Evolutionary conservation across 805 yeast species (phyloP), one percentile per base, ranked within the genome.

Genomic region (Teunomyces barrocoloradensis): DNA sequence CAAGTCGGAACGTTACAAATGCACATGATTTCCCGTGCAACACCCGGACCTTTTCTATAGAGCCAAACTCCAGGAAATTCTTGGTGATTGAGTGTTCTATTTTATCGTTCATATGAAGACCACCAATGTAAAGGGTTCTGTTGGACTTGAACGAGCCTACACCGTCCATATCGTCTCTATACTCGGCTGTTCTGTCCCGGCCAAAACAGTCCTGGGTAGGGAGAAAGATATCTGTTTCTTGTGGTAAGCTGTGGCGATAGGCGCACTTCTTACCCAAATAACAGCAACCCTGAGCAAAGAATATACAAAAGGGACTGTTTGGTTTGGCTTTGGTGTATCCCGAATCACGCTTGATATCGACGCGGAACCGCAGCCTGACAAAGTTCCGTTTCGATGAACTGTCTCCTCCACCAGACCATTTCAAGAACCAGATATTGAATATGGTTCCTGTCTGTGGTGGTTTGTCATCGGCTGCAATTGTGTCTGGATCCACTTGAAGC

Each of bases 101-200:
- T 40, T 59, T 68, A 17, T 64, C 61, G 47, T 57, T 76, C 59
- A 71, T 64, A 34, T 64, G 78, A 15, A 61, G 73, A 53, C 80
- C 81, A 10, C 95, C 94, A 2, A 92, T 79, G 60, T 85, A 91
- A 1, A 92, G 63, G 0, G 97, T 89, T 45, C 82, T 68, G 60
- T 90, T 91, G n/a, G 73, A 71, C 32, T 73, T 68, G 60, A 92
- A 83, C 20, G 89, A 82, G 0, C 98, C 99, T 3, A 90, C 85
- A 29, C 99, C 99, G 25, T 86, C 82, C 97, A 90, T 90, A 65
- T 92, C 98, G 54, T 92, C 97, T 54, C 90, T 71, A 58, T 88
- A 89, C 42, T 82, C 86, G 1, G 86, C 74, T 52, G 85, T 85
- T 63, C 87, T 89, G 59, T 88, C 96, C 49, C 99, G 71, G 1